Conservation (phyloP, 2,329 filamentous ascomycete genomes). For the Ophiostoma ulmi region DNA sequence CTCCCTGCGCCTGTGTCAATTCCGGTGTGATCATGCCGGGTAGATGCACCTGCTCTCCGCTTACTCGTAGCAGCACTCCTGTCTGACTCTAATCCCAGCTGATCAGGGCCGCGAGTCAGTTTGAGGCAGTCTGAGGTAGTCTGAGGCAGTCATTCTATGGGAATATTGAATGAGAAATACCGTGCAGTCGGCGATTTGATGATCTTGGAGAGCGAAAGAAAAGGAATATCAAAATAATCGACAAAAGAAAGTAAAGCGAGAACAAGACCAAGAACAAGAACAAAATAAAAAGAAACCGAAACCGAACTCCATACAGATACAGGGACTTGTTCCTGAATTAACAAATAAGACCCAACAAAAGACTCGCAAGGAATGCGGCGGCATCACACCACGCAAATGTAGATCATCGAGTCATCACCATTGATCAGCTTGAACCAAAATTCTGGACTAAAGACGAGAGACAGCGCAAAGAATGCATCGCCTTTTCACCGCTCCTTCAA, state of each 20-base stretch:
- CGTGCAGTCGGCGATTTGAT: conserved; percentile 1
- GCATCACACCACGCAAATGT: conserved; percentile 5
- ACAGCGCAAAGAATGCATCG: conserved; percentile 6
- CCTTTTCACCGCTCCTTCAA: background rate
- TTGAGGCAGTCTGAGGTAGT: background rate
- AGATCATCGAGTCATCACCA: background rate
- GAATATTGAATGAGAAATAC: conserved; percentile 6
- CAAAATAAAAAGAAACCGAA: background rate
- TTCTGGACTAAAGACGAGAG: background rate
- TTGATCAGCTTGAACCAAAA: background rate
- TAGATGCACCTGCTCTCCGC: background rate
- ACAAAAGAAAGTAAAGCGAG: background rate
- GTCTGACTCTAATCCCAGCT: background rate
- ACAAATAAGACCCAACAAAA: background rate
- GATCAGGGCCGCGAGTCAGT: background rate
- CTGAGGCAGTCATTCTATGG: background rate
- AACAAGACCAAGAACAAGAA: background rate
- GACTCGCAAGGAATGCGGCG: background rate
- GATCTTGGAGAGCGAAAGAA: background rate
- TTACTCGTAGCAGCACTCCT: background rate
- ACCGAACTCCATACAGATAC: background rate
- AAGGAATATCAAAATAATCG: background rate
- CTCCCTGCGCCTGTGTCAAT: background rate
- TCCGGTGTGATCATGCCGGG: background rate
- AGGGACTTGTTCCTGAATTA: background rate